Base-by-base conservation (phyloP, 2,329 filamentous ascomycete species). In the Colletotrichum lindemuthianum region DNA sequence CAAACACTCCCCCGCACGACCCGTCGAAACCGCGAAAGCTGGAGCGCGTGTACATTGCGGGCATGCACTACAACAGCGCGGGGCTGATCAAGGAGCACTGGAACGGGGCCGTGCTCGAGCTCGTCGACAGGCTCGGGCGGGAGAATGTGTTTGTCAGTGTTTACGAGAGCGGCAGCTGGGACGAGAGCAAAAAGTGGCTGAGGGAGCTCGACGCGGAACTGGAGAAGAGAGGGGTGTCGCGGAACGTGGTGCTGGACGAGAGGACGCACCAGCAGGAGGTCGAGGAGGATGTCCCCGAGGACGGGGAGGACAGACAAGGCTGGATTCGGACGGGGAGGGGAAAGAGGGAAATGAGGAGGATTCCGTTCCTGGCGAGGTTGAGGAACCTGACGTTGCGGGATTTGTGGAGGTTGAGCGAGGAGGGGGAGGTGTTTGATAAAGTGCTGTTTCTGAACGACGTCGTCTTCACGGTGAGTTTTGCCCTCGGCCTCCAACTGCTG, bases 21-120 rank as follows among this genome's bases (percentile, higher is more conserved):
- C 48, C 60, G 57, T 69, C 72, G 58, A 52, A 59, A 12, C 67
- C 66, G 9, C 72, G 73, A 48, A 72, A 69, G 24, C 69, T 67
- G 51, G 76, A 79, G 70, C 77, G 79, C 67, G 83, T 92, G 66
- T 92, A 87, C 76, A 90, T 93, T 65, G 86, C 88, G 5, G 86
- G 86, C 66, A 86, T 90, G 72, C 88, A 91, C 71, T 91, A 88
- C 82, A 92, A 90, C 70, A 86, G 86, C 67, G 90, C 85, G 64
- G 72, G 74, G 2, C 78, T 91, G 32, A 79, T 92, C 2, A 81
- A 84, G 8, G 78, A 79, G 6, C 83, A 88, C 69, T 92, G 90
- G 90, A 88, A 83, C 67, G 75, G 81, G 6, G 87, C 87, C 0
- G 78, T 92, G 3, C 63, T 90, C 7, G 78, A 83, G 2, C 77